Conservation (phyloP, 2,329 filamentous ascomycete genomes). For the Monosporascus cannonballus region DNA sequence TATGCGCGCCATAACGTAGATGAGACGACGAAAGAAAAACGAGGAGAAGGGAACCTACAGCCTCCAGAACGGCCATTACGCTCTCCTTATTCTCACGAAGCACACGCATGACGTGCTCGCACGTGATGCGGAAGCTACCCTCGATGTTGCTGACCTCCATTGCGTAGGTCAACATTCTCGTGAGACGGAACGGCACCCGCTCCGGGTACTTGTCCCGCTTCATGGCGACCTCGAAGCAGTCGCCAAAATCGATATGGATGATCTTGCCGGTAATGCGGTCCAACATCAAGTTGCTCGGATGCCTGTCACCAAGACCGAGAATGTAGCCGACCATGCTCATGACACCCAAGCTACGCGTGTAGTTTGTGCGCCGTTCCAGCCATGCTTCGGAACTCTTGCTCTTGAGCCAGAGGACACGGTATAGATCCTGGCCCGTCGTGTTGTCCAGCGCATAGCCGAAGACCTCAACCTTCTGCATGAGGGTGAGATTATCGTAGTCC, state of each 20-base stretch:
- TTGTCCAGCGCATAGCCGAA: conserved; percentile 99
- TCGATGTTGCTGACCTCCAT: conserved; percentile 99
- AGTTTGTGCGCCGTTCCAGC: conserved; percentile 97
- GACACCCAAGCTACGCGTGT: conserved; percentile 91
- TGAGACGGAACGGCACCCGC: conserved; percentile 93
- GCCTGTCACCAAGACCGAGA: conserved; percentile 88
- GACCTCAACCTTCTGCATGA: conserved; percentile 99
- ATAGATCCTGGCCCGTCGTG: conserved; percentile 96
- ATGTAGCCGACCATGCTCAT: conserved; percentile 99
- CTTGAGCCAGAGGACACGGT: conserved; percentile 97
- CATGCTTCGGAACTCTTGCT: conserved; percentile 97
- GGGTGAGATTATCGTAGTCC: conserved; percentile 94
- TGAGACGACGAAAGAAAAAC: neutral
- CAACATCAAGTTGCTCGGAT: conserved; percentile 96
- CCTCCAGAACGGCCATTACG: conserved; percentile 95
- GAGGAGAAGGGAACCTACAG: conserved; percentile 55
- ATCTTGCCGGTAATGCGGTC: conserved; percentile 95
- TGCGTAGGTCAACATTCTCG: conserved; percentile 97
- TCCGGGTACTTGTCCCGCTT: conserved; percentile 99
- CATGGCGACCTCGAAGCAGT: conserved; percentile 99
- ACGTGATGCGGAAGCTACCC: conserved; percentile 95
- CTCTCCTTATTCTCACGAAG: conserved; percentile 96
- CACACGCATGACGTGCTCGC: conserved; percentile 97
- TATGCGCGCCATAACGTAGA: neutral
- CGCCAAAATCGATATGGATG: conserved; percentile 97